Evolutionary conservation across 345 rosid species (phyloP).

Genomic region (Hibiscus mutabilis): DNA sequence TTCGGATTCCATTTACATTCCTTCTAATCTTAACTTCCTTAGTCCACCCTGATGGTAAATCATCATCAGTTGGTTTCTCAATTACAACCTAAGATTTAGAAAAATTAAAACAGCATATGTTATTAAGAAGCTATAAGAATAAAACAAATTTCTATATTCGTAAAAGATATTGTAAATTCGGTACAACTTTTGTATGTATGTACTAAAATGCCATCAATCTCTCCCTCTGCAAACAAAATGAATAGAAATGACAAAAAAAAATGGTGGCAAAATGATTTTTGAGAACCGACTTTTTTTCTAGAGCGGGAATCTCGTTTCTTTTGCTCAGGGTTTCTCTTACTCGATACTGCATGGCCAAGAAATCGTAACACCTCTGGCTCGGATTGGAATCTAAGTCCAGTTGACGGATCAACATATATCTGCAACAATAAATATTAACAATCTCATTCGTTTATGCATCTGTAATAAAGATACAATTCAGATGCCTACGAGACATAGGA

Average conservation of each 20-base stretch:
- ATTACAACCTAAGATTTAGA: constrained; percentile 24
- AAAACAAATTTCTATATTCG: neutral
- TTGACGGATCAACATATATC: constrained; percentile 27
- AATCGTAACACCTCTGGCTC: constrained; percentile 32
- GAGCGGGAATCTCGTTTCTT: constrained; percentile 5
- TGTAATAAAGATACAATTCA: neutral
- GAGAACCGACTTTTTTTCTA: constrained; percentile 21
- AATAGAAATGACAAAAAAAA: neutral
- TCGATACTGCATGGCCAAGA: constrained; percentile 18
- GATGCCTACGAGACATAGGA: constrained; percentile 4
- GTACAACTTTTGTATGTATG: neutral
- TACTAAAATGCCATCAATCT: neutral
- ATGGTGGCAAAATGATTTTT: constrained; percentile 4
- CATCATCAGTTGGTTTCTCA: constrained; percentile 17
- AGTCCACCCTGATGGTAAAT: constrained; percentile 38
- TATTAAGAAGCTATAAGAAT: neutral
- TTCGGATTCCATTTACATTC: constrained; percentile 13
- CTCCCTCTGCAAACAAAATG: neutral
- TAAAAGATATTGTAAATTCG: neutral
- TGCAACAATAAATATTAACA: constrained; percentile 11
- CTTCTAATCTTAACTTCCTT: constrained; percentile 28
- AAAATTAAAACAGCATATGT: constrained; percentile 6
- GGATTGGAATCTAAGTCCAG: constrained; percentile 33
- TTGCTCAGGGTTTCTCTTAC: constrained; percentile 5
- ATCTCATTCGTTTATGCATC: neutral